Base-by-base conservation (phyloP, 805 yeast genomes). In the Yarrowia yakushimensis region DNA sequence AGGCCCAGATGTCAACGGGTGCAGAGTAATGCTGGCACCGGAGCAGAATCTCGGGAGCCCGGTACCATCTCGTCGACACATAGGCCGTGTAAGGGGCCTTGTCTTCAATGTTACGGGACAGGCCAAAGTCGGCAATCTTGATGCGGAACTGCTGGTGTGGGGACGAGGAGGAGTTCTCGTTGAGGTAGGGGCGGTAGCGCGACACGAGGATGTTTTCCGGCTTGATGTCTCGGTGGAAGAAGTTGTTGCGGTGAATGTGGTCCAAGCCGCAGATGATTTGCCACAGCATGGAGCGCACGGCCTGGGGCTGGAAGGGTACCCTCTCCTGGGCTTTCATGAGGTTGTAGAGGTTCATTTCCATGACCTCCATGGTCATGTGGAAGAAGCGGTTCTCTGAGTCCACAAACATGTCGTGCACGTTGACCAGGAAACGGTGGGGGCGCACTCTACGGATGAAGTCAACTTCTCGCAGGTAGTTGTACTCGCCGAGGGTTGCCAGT, bases 21-120 rank as follows among this genome's bases (percentile, higher is more conserved):
- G 84, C 85, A 0, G 94, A 84, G 70, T 93, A 93, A 65, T 89
- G 82, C 15, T 64, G 60, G 18, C 66, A 46, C 15, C 65, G 66
- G 25, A 73, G 65, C 17, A 93, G 76, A 61, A 93, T 77, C 71
- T 93, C 99, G 0, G 99, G 99, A 0, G 97, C 92, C 62, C 97
- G 78, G 73, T 93, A 93, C 99, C 99, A 93, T 65, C 97, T 78
- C 1, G 98, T 93, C 1, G 96, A 97, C 18, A 93, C 97, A 71
- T 92, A 93, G 1, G 90, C 83, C 0, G 97, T 88, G 71, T 90
- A 78, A 61, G 83, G 84, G 8, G 55, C 65, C 0, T 83, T 81
- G 36, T 84, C 78, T 0, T 88, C 88, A 34, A 87, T 73, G 2
- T 88, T 82, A 65, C 97, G 79, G 0, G 97, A 96, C 43, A 92